Percentiles rank a stretch among this genome's conserved stretches.
Evolutionary conservation across 2,329 filamentous ascomycete species (phyloP).

Genomic region (Venturia nashicola): DNA sequence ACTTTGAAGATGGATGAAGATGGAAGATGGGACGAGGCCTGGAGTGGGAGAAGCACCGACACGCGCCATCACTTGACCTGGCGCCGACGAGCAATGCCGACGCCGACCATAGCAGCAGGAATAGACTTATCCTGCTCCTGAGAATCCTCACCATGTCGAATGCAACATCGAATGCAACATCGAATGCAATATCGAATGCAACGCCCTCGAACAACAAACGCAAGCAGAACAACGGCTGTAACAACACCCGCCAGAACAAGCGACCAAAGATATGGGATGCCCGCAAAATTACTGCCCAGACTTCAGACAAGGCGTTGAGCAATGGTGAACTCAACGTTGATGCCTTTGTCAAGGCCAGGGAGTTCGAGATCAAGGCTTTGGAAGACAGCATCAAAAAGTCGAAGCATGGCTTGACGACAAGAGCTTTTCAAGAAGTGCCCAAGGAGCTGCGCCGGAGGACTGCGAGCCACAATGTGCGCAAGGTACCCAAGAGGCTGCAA

Average conservation of each 20-base stretch:
- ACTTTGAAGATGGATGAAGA: neutral
- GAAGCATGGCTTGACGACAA: conserved; percentile 48
- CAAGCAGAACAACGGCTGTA: neutral
- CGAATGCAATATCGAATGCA: too few species aligned
- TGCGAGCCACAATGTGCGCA: conserved; percentile 88
- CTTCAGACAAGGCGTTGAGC: conserved; percentile 40
- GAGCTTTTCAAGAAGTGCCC: conserved; percentile 87
- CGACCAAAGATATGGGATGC: conserved; percentile 20
- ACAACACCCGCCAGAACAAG: neutral
- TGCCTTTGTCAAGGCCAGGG: conserved; percentile 70
- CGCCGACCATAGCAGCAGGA: too few species aligned
- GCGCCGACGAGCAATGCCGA: neutral
- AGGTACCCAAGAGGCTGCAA: conserved; percentile 68
- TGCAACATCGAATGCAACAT: too few species aligned
- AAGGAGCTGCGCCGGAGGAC: conserved; percentile 73
- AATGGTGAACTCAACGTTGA: conserved; percentile 75
- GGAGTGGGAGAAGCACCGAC: neutral
- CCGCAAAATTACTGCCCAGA: conserved; percentile 30
- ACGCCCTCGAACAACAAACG: neutral
- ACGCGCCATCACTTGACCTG: neutral
- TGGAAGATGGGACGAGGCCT: too few species aligned
- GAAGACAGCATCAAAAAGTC: conserved; percentile 70
- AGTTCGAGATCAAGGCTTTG: conserved; percentile 80
- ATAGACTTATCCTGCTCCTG: too few species aligned
- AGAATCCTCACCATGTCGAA: too few species aligned